Base-by-base conservation (phyloP, 2,329 filamentous ascomycete genomes). In the Colletotrichum kahawae region DNA sequence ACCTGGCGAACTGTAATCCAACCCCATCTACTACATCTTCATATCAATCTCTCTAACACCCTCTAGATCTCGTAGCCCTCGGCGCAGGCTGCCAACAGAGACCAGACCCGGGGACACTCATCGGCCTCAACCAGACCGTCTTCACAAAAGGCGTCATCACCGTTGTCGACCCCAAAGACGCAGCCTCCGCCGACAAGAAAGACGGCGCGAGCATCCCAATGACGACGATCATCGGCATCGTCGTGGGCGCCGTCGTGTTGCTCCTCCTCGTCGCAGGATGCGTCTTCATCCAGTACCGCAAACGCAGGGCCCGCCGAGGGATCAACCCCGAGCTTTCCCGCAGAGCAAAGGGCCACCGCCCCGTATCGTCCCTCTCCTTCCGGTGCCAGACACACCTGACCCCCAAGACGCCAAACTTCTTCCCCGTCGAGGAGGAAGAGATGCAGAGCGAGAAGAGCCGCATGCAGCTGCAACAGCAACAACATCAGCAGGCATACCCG, bases 21-120 rank as follows among this genome's bases (percentile, higher is more conserved):
- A 4, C 13, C 29, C 64, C 33, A 5, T 18, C 29, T 29, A n/a
- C n/a, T 12, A 13, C 21, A 38, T 33, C 9, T 10, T 51, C 54
- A 5, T 31, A 29, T 7, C 4, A 75, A 77, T 71, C 80, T 34
- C 21, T 68, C 38, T 65, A 13, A 59, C 5, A 16, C 8, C 33
- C n/a, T 13, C 3, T 43, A 90, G 89, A 87, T 76, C 82, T 91
- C 64, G 80, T 88, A 6, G 89, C 89, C 10, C 83, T 91, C 5
- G 83, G 87, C 77, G 88, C 88, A 4, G 89, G 87, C 60, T 91
- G 90, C 77, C 80, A 83, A 43, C 88, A 91, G 76, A 83, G 85
- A 36, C 88, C 88, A 1, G 74, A 82, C 1, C 75, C 83, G 2
- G 84, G 84, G 2, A 79, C 76, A 3, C 66, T 82, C 34, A 67